Evolutionary conservation across 805 yeast genomes (phyloP), one percentile per base, ranked within the genome.

Genomic region (Nakazawaea wyomingensis): DNA sequence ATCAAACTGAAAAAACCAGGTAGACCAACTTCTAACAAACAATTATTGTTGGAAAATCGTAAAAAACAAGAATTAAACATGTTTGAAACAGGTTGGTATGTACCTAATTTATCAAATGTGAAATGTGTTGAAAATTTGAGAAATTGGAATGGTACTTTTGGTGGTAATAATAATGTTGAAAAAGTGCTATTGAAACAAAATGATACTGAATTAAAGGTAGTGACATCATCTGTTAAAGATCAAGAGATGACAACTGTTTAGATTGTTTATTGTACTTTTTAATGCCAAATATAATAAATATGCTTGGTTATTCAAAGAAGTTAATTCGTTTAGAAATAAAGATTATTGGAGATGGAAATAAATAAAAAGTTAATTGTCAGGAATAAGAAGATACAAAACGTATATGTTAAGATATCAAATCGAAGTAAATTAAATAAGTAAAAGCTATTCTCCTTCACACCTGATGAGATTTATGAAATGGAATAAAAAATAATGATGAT

Each of bases 131-230:
- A 67, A 30, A 64, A 68, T 28, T 63, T 91, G 50, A 72, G 81
- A 55, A 61, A 64, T 4, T 91, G 97, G 97, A 83, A 85, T 53
- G 90, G 93, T 21, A 78, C 85, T 9, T 67, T 76, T 53, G 96
- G 96, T 36, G 88, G 93, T 16, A 63, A 82, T 41, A 80, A 82
- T 32, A 71, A 75, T 16, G 67, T 88, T 54, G 78, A 76, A 48
- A 72, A 76, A 48, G 60, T 72, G 7, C 55, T 54, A 22, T 53
- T 74, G 28, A 53, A 61, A 21, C 60, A 60, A 41, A 59, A 48
- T 13, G 50, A 50, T 21, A 34, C 26, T 17, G n/a, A 16, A 32
- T 11, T 32, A 16, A 18, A n/a, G n/a, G n/a, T n/a, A n/a, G n/a
- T n/a, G n/a, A n/a, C 32, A 14, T 10, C 8, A 24, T 24, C 27